phyloP scores from a whole-genome alignment of 345 rosid genomes.

The Psidium guajava region DNA sequence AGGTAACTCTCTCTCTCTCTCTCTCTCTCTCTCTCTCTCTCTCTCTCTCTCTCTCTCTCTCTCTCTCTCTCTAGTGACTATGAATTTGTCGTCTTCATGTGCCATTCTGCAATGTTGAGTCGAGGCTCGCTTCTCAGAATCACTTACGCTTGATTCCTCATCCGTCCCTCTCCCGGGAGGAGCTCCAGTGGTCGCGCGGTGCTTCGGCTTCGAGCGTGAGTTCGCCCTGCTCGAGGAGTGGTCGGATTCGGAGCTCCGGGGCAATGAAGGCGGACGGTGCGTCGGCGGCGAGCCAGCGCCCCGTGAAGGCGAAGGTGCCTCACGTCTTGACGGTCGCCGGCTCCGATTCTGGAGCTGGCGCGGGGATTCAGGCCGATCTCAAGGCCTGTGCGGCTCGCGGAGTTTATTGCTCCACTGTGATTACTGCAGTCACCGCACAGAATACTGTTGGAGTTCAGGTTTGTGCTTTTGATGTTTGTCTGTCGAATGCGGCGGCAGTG shows the following conservation, averaged over 20 bases:
- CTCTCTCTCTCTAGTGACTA: background rate
- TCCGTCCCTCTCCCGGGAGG: background rate
- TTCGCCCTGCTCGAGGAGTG: background rate
- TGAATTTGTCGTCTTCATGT: background rate
- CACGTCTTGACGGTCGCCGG: conserved; percentile 85
- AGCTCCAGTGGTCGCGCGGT: background rate
- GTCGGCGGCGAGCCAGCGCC: background rate
- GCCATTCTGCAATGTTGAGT: background rate
- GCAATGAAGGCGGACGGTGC: conserved; percentile 12
- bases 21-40: too few relatives aligned
- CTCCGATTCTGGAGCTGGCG: conserved; percentile 92
- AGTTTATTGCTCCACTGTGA: conserved; percentile 82
- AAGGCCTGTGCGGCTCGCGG: conserved; percentile 89
- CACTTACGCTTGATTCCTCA: background rate
- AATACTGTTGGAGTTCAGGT: conserved; percentile 91
- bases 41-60: too few relatives aligned
- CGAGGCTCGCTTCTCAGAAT: background rate
- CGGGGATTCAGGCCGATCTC: conserved; percentile 95
- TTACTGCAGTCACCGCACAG: conserved; percentile 89
- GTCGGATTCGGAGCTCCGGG: background rate
- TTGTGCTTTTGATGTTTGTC: background rate
- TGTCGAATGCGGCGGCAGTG: background rate
- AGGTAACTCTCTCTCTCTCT: background rate
- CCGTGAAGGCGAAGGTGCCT: conserved; percentile 21
- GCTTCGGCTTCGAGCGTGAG: background rate